A percentile compares a stretch with the other conserved stretches of the same genome.
Conservation (phyloP, 1,284 basidiomycete genomes). For the Meripilus lineatus region DNA sequence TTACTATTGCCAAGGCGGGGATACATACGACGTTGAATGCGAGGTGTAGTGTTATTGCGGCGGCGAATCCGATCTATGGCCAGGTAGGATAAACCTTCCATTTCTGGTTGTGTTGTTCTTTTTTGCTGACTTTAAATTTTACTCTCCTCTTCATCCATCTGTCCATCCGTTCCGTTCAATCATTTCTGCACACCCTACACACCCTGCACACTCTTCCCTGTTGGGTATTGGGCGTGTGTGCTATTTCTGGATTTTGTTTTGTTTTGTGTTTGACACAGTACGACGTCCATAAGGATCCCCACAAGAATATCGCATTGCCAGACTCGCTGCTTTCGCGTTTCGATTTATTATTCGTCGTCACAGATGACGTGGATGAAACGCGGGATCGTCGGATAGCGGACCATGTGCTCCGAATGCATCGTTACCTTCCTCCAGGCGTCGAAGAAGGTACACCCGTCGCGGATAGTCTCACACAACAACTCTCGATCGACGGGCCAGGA, state of each 20-base stretch:
- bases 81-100: constrained; percentile 68
- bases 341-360: constrained; percentile 97
- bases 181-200: too few relatives aligned
- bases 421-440: constrained; percentile 93
- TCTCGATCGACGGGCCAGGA: constrained; percentile 77
- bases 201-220: too few relatives aligned
- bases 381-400: constrained; percentile 95
- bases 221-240: too few relatives aligned
- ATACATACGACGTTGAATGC: constrained; percentile 99
- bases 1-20: constrained; percentile 98
- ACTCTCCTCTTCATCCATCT: neutral
- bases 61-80: constrained; percentile 98
- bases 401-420: constrained; percentile 96
- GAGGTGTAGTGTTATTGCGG: constrained; percentile 95
- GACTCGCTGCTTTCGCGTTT: constrained; percentile 99
- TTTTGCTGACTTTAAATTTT: neutral
- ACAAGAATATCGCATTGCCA: constrained; percentile 97
- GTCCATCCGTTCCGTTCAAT: too few relatives aligned
- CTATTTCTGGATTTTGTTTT: too few relatives aligned
- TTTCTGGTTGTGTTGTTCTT: neutral
- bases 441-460: constrained; percentile 91
- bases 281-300: constrained; percentile 99
- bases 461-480: constrained; percentile 85
- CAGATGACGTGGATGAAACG: constrained; percentile 95
- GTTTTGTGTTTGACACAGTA: constrained; percentile 57